These are phyloP conservation scores for Quercus engelmannii DNA, from an alignment of 306 rosid species.

Conservation along the genomic window DNA sequence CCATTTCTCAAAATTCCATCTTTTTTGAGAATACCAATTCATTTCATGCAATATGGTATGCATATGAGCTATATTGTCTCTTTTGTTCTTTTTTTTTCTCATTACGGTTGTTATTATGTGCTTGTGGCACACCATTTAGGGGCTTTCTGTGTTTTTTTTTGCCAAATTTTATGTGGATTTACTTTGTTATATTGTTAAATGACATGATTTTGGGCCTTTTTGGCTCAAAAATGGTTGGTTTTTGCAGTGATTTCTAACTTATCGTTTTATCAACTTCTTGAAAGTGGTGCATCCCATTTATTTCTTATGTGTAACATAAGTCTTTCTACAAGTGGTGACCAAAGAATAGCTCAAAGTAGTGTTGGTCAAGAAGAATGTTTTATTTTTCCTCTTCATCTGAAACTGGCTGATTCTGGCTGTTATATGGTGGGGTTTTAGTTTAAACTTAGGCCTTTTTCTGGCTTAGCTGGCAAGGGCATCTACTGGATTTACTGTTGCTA, in stretches of 20 bases:
- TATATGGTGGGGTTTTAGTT: background rate
- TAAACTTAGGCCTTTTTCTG: constrained; percentile 1
- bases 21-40: constrained; percentile 10
- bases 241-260: background rate
- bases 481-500: constrained; percentile 16
- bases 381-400: background rate
- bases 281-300: background rate
- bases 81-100: constrained; percentile 21
- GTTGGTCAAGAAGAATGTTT: background rate
- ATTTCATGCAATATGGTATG: background rate
- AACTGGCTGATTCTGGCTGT: background rate
- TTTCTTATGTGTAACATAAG: background rate
- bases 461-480: constrained; percentile 18
- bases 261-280: background rate
- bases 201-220: background rate
- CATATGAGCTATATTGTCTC: constrained; percentile 16
- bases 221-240: background rate
- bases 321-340: background rate
- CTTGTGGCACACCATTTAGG: background rate
- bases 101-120: constrained; percentile 4
- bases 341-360: background rate
- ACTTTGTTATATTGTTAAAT: background rate
- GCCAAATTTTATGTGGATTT: background rate
- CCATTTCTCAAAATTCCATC: constrained; percentile 7
- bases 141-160: background rate